Percentiles rank a stretch among this genome's conserved stretches.
Evolutionary conservation across 345 rosid species (phyloP).

Genomic region (Xanthoceras sorbifolium): DNA sequence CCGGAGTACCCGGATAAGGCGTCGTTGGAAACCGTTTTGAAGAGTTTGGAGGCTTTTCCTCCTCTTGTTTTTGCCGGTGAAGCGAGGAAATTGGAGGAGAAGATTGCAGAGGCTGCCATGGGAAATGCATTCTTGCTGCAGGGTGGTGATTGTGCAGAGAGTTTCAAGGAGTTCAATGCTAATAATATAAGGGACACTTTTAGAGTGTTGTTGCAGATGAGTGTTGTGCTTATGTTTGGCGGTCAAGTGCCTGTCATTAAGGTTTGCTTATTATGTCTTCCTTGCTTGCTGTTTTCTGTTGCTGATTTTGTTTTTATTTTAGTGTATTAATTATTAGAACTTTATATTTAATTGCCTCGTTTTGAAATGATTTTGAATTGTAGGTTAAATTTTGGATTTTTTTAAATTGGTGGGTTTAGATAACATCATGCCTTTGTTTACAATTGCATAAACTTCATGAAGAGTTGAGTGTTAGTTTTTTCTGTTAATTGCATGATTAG

Average conservation of each 20-base stretch:
- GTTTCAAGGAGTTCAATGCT: slow-evolving; percentile 61
- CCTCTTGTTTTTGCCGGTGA: slow-evolving; percentile 58
- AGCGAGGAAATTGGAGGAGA: slow-evolving; percentile 53
- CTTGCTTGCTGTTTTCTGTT: neutral
- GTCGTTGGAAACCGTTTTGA: slow-evolving; percentile 44
- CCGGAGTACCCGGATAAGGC: slow-evolving; percentile 50
- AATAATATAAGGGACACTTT: slow-evolving; percentile 51
- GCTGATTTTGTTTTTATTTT: neutral
- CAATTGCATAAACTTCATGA: neutral
- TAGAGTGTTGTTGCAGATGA: slow-evolving; percentile 62
- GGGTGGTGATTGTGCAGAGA: slow-evolving; percentile 65
- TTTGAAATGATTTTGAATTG: neutral
- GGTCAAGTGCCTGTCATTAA: slow-evolving; percentile 61
- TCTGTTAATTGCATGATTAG: neutral
- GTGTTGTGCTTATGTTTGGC: slow-evolving; percentile 61
- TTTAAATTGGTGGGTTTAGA: neutral
- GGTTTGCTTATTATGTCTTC: slow-evolving; percentile 29
- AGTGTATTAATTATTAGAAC: neutral
- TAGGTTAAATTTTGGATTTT: neutral
- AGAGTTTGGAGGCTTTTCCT: slow-evolving; percentile 49
- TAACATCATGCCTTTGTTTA: neutral
- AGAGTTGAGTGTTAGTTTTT: neutral
- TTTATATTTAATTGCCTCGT: neutral
- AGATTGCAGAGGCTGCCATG: slow-evolving; percentile 46
- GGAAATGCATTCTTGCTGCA: slow-evolving; percentile 58